These are phyloP conservation scores for Claviceps maximensis DNA, from an alignment of 2,329 filamentous ascomycete species.

Conservation along the genomic window DNA sequence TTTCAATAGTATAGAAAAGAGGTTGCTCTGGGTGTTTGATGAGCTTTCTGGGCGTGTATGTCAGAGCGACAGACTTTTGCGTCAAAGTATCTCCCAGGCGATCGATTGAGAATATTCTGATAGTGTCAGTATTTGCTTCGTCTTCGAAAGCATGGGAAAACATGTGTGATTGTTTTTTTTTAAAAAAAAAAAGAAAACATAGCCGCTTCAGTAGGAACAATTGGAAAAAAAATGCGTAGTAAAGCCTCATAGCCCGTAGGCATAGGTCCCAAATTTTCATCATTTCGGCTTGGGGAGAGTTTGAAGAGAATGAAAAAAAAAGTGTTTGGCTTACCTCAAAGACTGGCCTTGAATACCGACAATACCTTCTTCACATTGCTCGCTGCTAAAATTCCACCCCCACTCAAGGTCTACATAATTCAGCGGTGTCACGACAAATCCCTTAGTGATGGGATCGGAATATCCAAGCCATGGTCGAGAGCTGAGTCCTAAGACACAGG, in stretches of 20 bases:
- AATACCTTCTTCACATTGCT: conserved; percentile 86
- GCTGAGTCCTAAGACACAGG: conserved; percentile 78
- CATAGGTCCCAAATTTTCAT: conserved; percentile 53
- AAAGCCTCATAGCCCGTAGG: conserved; percentile 40
- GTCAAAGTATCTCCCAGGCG: conserved; percentile 75
- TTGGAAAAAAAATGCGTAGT: conserved; percentile 50
- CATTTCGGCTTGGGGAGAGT: conserved; percentile 35
- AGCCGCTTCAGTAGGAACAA: conserved; percentile 87
- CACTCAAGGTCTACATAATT: conserved; percentile 82
- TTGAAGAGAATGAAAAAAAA: background rate
- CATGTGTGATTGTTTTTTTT: background rate
- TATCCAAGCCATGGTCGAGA: conserved; percentile 96
- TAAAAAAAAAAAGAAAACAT: conserved; percentile 5
- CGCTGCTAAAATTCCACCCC: conserved; percentile 93
- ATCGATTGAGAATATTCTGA: conserved; percentile 79
- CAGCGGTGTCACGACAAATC: conserved; percentile 84
- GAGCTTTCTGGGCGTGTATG: conserved; percentile 82
- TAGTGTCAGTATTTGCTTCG: conserved; percentile 4
- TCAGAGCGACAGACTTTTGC: conserved; percentile 72
- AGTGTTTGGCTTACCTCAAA: conserved; percentile 49
- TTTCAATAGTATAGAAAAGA: conserved; percentile 86
- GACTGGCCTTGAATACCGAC: conserved; percentile 87
- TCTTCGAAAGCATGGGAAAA: background rate
- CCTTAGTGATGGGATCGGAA: conserved; percentile 71
- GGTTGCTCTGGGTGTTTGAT: conserved; percentile 77